Evolutionary conservation across 1,284 basidiomycete genomes (phyloP), one percentile per base, ranked within the genome.

Genomic region (Fomitiporia mediterranea): DNA sequence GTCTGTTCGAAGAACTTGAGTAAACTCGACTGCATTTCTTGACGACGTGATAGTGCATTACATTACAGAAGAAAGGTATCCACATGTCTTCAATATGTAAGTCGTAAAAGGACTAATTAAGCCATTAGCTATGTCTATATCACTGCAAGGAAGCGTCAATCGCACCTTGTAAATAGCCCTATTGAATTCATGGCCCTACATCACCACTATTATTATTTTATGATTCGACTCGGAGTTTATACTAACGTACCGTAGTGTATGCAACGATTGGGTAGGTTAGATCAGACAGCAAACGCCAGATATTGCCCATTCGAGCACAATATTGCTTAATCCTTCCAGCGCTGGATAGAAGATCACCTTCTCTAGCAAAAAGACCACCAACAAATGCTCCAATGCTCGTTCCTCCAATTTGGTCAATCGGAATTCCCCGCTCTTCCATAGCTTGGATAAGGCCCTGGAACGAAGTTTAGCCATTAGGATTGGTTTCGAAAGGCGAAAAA

Each of bases 41-140:
- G n/a, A 17, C 6, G 19, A 19, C 21, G 19, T 4, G n/a, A 13
- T 37, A 1, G 21, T 3, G 21, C 30, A n/a, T 50, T 23, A 50
- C 48, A 67, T 98, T 98, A 72, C 94, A 97, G 73, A 95, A 99
- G 74, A 89, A 99, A 1, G 97, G 96, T 3, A 99, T 78, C 97
- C 96, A 99, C 89, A 97, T 96, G 72, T 97, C 94, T 73, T 98
- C 95, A 54, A 99, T 98, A 69, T 97, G 93, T 42, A 94, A 84
- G 67, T 94, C 91, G 66, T 94, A 95, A 68, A 98, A 96, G 2
- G 86, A 81, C 83, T 86, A 57, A 55, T 43, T 30, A 56, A 52
- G 57, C 28, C 57, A 55, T 32, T 57, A 42, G 51, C 25, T 19
- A 30, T 13, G 17, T 9, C 27, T 17, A 35, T 32, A 25, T 17